These are phyloP conservation scores for Gentiana dahurica DNA, from an alignment of 257 asterid species.

Conservation along the genomic window DNA sequence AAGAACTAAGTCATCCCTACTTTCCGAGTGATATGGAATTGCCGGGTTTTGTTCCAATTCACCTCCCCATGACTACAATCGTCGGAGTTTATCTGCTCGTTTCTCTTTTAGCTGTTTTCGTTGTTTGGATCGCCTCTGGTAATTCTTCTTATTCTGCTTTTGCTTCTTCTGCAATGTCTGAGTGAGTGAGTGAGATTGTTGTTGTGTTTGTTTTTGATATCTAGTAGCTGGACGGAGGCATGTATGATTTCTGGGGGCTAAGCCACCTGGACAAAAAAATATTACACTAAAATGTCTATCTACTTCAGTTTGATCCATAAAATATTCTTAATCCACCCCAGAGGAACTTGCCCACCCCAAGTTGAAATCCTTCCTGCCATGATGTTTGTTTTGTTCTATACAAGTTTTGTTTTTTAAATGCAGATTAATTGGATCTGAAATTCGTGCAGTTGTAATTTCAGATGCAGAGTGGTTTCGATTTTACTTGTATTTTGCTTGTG, in stretches of 20 bases:
- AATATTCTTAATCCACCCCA: no score
- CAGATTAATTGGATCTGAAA: no score
- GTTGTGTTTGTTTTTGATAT: neutral
- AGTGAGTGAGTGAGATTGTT: neutral
- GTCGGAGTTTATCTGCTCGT: slow-evolving; percentile 41
- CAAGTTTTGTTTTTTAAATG: no score
- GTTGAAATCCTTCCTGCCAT: neutral
- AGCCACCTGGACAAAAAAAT: no score
- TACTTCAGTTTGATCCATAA: no score
- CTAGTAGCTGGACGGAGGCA: neutral
- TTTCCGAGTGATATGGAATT: slow-evolving; percentile 54
- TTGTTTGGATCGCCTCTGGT: slow-evolving; percentile 87
- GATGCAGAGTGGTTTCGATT: no score
- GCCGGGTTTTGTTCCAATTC: slow-evolving; percentile 45
- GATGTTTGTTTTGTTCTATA: no score
- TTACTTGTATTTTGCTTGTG: no score
- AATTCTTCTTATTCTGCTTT: neutral
- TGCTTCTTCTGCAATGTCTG: neutral
- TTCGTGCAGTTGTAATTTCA: no score
- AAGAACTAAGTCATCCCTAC: slow-evolving; percentile 48
- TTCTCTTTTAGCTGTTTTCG: slow-evolving; percentile 43
- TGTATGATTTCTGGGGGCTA: neutral
- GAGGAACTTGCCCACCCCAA: neutral
- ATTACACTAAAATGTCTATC: no score
- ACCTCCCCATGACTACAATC: slow-evolving; percentile 55